phyloP scores from a whole-genome alignment of 1,139 yeast genomes.

The Taiozyma sp. region DNA sequence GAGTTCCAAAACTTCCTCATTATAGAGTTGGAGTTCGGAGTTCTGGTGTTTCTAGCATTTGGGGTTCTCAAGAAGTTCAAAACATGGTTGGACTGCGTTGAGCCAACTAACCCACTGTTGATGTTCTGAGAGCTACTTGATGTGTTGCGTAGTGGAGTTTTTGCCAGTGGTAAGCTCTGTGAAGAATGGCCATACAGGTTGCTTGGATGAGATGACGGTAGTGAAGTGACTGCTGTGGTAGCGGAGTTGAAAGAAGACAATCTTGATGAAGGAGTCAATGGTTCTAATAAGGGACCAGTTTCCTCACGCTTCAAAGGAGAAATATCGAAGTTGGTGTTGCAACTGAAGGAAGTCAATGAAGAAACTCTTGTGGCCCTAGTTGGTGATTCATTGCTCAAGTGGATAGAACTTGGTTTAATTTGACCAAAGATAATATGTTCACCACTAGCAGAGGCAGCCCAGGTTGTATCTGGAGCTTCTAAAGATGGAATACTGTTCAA shows the following conservation, averaged over 20 bases:
- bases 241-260: constrained; percentile 15
- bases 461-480: constrained; percentile 35
- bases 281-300: constrained; percentile 60
- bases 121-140: constrained; percentile 13
- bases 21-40: constrained; percentile 31
- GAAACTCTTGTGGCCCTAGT: constrained; percentile 13
- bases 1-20: constrained; percentile 54
- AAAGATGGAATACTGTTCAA: constrained; percentile 31
- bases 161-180: constrained; percentile 5
- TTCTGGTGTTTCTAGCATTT: constrained; percentile 19
- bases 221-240: constrained; percentile 10
- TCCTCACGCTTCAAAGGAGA: constrained; percentile 53
- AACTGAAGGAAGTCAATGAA: constrained; percentile 51
- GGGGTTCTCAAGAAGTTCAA: constrained; percentile 23
- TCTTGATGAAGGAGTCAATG: constrained; percentile 29
- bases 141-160: constrained; percentile 19
- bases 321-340: constrained; percentile 56
- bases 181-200: constrained; percentile 12
- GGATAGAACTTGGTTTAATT: constrained; percentile 10
- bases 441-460: constrained; percentile 33
- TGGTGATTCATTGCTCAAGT: constrained; percentile 5
- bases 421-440: constrained; percentile 28
- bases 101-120: constrained; percentile 7
- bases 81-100: constrained; percentile 15
- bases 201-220: constrained; percentile 21